Evolutionary conservation across 1,284 basidiomycete genomes (phyloP).

Genomic region (Cutaneotrichosporon mucoides): DNA sequence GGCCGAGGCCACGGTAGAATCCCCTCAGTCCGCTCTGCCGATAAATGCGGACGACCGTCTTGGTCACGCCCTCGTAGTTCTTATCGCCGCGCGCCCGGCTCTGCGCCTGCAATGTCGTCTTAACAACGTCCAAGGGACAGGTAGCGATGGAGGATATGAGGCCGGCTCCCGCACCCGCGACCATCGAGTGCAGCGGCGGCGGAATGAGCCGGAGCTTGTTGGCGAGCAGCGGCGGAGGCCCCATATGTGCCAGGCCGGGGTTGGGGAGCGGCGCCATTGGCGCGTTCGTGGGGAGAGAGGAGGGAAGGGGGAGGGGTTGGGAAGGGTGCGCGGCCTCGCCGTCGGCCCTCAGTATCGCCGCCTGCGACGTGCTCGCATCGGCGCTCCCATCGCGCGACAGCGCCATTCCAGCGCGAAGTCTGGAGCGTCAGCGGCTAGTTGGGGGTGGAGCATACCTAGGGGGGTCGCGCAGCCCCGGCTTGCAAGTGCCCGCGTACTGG

Average conservation of each 20-base stretch:
- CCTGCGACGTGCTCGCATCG: constrained; percentile 26
- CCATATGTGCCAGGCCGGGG: constrained; percentile 1
- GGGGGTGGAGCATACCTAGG: neutral
- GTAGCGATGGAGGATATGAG: constrained; percentile 90
- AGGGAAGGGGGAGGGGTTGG: neutral
- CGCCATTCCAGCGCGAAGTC: constrained; percentile 9
- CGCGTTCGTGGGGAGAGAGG: constrained; percentile 6
- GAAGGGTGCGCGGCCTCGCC: neutral
- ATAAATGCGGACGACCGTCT: constrained; percentile 67
- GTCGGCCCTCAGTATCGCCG: neutral
- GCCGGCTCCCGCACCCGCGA: constrained; percentile 60
- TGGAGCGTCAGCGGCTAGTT: neutral
- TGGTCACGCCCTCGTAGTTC: constrained; percentile 73
- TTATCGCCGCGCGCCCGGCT: constrained; percentile 60
- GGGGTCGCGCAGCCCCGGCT: constrained; percentile 1
- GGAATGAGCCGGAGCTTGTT: constrained; percentile 23
- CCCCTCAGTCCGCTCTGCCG: constrained; percentile 73
- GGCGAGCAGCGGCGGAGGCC: neutral
- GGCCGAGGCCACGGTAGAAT: constrained; percentile 87
- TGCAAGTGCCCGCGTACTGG: neutral
- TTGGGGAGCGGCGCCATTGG: neutral
- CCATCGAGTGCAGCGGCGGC: constrained; percentile 47
- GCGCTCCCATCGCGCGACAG: constrained; percentile 33
- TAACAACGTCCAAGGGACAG: constrained; percentile 95
- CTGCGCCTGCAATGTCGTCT: constrained; percentile 94